Percentiles rank a stretch among this genome's conserved stretches.
phyloP scores from a whole-genome alignment of 148 eudicot genomes.

The Selenicereus undatus region DNA sequence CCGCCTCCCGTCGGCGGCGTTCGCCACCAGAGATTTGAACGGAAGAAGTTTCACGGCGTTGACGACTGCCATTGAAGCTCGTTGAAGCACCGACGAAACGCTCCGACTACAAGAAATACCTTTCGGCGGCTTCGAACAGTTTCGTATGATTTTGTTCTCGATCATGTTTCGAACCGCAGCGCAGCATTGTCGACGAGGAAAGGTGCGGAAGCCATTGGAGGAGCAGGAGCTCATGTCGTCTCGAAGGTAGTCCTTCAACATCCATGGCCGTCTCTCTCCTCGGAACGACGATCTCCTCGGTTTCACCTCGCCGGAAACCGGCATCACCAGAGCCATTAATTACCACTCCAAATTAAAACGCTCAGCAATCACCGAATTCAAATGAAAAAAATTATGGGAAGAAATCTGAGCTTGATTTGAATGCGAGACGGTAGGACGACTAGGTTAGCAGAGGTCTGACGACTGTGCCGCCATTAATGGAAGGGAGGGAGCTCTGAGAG shows the following conservation, averaged over 20 bases:
- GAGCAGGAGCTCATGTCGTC: slow-evolving; percentile 83
- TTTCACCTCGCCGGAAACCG: slow-evolving; percentile 12
- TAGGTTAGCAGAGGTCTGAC: background rate
- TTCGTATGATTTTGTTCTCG: slow-evolving; percentile 16
- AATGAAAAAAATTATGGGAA: background rate
- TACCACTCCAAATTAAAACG: background rate
- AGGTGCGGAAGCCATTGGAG: slow-evolving; percentile 72
- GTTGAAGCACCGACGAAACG: slow-evolving; percentile 34
- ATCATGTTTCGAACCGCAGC: slow-evolving; percentile 39
- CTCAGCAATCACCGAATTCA: background rate
- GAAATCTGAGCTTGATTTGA: background rate
- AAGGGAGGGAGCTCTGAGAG: background rate
- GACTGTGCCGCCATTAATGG: slow-evolving; percentile 18
- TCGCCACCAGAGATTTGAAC: slow-evolving; percentile 19
- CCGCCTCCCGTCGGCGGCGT: background rate
- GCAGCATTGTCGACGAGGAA: slow-evolving; percentile 67
- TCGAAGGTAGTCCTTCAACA: slow-evolving; percentile 53
- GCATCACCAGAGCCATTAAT: slow-evolving; percentile 37
- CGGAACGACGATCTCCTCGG: slow-evolving; percentile 26
- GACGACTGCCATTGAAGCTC: slow-evolving; percentile 47
- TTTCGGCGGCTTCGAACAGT: slow-evolving; percentile 12
- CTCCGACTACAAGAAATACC: background rate
- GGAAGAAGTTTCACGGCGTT: slow-evolving; percentile 53
- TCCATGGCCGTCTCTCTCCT: slow-evolving; percentile 34
- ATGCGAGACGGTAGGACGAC: background rate